phyloP scores from a whole-genome alignment of 208 protist genomes.

The Leishmania martiniquensis region DNA sequence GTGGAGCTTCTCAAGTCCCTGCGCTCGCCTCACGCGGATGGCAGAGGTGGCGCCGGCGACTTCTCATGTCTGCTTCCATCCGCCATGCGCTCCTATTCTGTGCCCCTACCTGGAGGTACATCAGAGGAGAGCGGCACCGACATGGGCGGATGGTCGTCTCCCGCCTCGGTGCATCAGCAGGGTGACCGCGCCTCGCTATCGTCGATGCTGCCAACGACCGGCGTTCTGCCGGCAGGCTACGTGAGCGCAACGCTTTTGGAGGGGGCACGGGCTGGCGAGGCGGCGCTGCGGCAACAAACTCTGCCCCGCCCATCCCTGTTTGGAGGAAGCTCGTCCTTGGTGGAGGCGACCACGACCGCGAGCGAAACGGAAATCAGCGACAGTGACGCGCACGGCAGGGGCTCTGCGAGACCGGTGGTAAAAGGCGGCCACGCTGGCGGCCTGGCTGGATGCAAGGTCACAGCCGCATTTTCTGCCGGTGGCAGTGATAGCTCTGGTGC shows the following conservation, averaged over 20 bases:
- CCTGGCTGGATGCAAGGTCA: background rate
- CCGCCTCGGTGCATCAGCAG: background rate
- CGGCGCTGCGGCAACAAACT: conserved; percentile 15
- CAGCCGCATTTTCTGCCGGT: background rate
- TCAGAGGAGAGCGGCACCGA: conserved; percentile 58
- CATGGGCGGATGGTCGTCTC: conserved; percentile 14
- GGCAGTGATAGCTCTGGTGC: conserved; percentile 5
- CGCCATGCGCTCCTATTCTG: conserved; percentile 16
- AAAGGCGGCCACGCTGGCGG: background rate
- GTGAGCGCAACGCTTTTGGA: conserved; percentile 29
- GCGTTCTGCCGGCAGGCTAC: conserved; percentile 33
- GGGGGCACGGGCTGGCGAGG: conserved; percentile 14
- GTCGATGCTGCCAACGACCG: conserved; percentile 13
- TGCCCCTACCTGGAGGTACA: conserved; percentile 8
- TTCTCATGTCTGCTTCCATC: conserved; percentile 15
- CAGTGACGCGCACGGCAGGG: background rate
- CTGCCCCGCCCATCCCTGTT: conserved; percentile 9
- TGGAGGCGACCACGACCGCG: conserved; percentile 4
- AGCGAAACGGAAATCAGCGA: conserved; percentile 29
- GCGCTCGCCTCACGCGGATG: conserved; percentile 1
- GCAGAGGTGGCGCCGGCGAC: background rate
- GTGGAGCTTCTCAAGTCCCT: conserved; percentile 35
- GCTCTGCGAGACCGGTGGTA: background rate
- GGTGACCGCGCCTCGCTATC: background rate
- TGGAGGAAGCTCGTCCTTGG: background rate